These are phyloP conservation scores for Globisporangium irregulare DNA, from an alignment of 352 stramenopile species.

Conservation along the genomic window DNA sequence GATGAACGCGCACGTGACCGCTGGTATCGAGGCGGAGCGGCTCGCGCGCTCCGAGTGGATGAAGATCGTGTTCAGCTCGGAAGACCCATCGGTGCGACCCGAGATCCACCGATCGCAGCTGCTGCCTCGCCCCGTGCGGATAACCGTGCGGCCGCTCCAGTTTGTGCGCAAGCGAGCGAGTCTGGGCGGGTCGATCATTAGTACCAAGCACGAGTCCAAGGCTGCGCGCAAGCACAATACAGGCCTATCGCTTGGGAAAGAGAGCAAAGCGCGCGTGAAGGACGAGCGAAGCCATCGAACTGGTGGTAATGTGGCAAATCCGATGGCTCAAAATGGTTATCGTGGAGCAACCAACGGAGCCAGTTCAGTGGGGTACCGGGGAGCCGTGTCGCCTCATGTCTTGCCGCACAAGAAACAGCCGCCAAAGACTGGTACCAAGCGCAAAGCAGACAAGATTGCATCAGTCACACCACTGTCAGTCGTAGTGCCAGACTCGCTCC, in stretches of 20 bases:
- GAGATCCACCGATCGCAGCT: slow-evolving; percentile 34
- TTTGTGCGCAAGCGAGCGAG: slow-evolving; percentile 28
- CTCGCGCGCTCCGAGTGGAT: slow-evolving; percentile 69
- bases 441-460: slow-evolving; percentile 11
- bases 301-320: background rate
- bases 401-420: slow-evolving; percentile 6
- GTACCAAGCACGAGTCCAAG: slow-evolving; percentile 11
- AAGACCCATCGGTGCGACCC: slow-evolving; percentile 21
- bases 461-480: background rate
- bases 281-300: background rate
- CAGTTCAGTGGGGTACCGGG: background rate
- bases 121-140: slow-evolving; percentile 50
- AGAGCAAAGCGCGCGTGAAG: slow-evolving; percentile 1
- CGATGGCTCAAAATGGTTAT: background rate
- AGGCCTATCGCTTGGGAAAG: background rate
- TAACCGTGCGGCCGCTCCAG: slow-evolving; percentile 54
- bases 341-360: background rate
- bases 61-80: slow-evolving; percentile 71
- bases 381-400: background rate
- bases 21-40: slow-evolving; percentile 32
- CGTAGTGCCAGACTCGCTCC: slow-evolving; percentile 7
- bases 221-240: background rate
- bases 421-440: background rate
- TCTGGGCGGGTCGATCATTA: slow-evolving; percentile 12
- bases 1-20: slow-evolving; percentile 39